Evolutionary conservation across 208 protist genomes (phyloP).

Genomic region (Trichomonas vaginalis): DNA sequence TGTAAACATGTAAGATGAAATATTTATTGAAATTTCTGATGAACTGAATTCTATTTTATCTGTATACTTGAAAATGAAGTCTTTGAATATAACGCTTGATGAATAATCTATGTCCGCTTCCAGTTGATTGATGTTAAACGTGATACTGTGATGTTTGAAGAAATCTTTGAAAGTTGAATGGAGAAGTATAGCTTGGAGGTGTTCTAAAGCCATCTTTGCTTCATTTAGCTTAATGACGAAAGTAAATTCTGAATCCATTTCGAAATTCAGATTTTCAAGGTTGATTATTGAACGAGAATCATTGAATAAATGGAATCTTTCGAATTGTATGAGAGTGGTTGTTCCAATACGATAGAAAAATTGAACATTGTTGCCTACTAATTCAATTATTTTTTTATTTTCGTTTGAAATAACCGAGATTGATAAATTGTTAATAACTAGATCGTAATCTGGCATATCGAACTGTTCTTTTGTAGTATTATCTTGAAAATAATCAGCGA

Average conservation of each 20-base stretch:
- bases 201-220: background rate
- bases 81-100: background rate
- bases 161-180: background rate
- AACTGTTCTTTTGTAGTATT: background rate
- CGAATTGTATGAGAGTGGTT: background rate
- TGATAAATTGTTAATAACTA: background rate
- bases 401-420: background rate
- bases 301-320: background rate
- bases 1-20: background rate
- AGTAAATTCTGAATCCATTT: background rate
- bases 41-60: background rate
- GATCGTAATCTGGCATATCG: background rate
- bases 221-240: background rate
- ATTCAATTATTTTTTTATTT: background rate
- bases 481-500: background rate
- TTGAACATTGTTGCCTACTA: background rate
- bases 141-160: background rate
- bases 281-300: background rate
- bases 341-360: background rate
- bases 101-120: background rate
- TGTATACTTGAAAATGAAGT: background rate
- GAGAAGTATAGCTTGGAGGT: background rate
- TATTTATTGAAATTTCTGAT: background rate
- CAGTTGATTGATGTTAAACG: background rate
- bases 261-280: background rate